phyloP scores from a whole-genome alignment of 306 rosid genomes.

The Alnus rubra region DNA sequence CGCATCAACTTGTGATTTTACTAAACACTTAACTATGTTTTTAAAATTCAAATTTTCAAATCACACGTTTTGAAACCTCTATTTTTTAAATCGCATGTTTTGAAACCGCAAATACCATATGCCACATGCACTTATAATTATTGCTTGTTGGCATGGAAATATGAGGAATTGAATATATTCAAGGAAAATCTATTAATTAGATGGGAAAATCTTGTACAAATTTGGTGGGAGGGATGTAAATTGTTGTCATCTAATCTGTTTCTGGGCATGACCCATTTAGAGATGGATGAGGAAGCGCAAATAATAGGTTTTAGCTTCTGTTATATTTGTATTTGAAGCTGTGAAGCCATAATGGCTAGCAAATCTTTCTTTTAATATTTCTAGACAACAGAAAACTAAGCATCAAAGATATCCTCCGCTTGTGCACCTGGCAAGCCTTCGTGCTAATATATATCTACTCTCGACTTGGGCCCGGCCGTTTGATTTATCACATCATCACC shows the following conservation, averaged over 20 bases:
- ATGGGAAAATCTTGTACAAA: slow-evolving; percentile 66
- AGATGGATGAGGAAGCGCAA: not conserved
- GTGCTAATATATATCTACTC: too few species aligned
- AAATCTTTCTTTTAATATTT: not conserved
- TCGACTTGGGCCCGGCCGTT: too few species aligned
- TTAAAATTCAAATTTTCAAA: too few species aligned
- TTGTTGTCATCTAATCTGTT: not conserved
- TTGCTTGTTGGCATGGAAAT: not conserved
- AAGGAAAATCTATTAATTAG: slow-evolving; percentile 23
- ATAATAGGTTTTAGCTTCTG: not conserved
- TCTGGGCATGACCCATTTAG: slow-evolving; percentile 17
- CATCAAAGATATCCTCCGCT: not conserved
- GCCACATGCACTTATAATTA: too few species aligned
- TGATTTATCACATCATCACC: too few species aligned
- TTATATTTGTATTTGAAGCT: not conserved
- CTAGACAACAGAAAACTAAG: not conserved
- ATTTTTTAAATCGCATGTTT: too few species aligned
- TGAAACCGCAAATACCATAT: too few species aligned
- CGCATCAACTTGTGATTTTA: too few species aligned
- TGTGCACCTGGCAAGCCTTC: not conserved
- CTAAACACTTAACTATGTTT: too few species aligned
- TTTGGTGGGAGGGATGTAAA: slow-evolving; percentile 54
- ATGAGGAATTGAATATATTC: not conserved
- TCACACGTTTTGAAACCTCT: too few species aligned
- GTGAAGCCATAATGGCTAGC: not conserved